Evolutionary conservation across 805 yeast genomes (phyloP).

Genomic region (Pichia gijzeniarum): DNA sequence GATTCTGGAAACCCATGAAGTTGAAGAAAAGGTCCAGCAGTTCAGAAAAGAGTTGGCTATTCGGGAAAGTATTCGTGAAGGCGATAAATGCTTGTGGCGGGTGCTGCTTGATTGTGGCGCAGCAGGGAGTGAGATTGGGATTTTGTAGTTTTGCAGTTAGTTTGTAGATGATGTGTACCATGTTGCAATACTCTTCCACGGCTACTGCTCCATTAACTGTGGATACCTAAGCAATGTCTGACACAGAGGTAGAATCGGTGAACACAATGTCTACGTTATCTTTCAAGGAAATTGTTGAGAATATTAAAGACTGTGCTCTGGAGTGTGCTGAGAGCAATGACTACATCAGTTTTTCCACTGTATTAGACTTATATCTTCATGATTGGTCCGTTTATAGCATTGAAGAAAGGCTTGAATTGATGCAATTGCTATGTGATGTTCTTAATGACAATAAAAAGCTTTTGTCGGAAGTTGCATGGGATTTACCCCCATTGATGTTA

Average conservation of each 20-base stretch:
- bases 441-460: constrained; percentile 43
- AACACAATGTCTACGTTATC: constrained; percentile 9
- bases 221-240: constrained; percentile 7
- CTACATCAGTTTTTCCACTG: constrained; percentile 64
- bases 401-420: constrained; percentile 45
- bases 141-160: not conserved
- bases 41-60: not conserved
- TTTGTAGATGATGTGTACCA: not conserved
- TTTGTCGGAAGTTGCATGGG: constrained; percentile 80
- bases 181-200: too few species aligned
- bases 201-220: too few species aligned
- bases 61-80: not conserved
- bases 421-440: constrained; percentile 39
- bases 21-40: not conserved
- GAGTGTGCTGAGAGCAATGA: constrained; percentile 43
- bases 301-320: constrained; percentile 22
- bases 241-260: constrained; percentile 15
- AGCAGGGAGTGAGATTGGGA: not conserved
- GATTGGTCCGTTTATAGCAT: constrained; percentile 40
- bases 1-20: not conserved
- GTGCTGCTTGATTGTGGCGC: not conserved
- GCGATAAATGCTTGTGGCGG: not conserved
- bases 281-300: constrained; percentile 5
- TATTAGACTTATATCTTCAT: constrained; percentile 54
- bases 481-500: constrained; percentile 65